A percentile compares a stretch with the other conserved stretches of the same genome.
These are phyloP conservation scores for Albophoma yamanashiensis DNA, from an alignment of 2,329 filamentous ascomycete species.

Conservation along the genomic window DNA sequence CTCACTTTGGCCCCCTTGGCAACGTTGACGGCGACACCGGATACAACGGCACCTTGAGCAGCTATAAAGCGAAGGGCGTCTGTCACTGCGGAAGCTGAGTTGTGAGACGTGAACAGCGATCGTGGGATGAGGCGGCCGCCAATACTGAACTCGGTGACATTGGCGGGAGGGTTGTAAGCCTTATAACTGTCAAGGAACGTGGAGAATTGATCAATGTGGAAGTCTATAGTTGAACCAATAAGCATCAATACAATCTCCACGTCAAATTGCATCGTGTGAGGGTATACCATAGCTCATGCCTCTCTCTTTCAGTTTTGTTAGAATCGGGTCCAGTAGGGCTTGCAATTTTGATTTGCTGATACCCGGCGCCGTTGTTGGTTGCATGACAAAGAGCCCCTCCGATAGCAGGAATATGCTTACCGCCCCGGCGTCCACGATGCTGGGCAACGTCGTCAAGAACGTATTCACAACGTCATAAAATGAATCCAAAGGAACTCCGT, in stretches of 20 bases:
- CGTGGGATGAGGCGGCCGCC: slow-evolving; percentile 31
- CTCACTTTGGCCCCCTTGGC: neutral
- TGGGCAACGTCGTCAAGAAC: neutral
- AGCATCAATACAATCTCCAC: neutral
- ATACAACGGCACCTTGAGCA: neutral
- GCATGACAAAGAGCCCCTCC: neutral
- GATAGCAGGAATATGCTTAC: neutral
- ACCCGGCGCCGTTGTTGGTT: neutral
- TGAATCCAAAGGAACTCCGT: neutral
- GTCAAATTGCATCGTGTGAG: neutral
- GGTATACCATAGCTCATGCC: neutral
- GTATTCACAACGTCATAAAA: neutral
- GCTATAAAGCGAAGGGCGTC: neutral
- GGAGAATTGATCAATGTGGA: neutral
- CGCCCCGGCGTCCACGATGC: neutral
- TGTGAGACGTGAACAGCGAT: slow-evolving; percentile 11
- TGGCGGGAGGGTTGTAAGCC: slow-evolving; percentile 5
- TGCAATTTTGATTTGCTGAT: neutral
- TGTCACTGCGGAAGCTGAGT: neutral
- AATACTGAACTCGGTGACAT: slow-evolving; percentile 20
- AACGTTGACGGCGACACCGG: neutral
- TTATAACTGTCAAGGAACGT: neutral
- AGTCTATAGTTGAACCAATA: neutral
- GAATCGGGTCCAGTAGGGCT: neutral
- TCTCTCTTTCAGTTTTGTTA: neutral